These are phyloP conservation scores for Aquilaria yunnanensis DNA, from an alignment of 345 rosid genomes.

Conservation along the genomic window DNA sequence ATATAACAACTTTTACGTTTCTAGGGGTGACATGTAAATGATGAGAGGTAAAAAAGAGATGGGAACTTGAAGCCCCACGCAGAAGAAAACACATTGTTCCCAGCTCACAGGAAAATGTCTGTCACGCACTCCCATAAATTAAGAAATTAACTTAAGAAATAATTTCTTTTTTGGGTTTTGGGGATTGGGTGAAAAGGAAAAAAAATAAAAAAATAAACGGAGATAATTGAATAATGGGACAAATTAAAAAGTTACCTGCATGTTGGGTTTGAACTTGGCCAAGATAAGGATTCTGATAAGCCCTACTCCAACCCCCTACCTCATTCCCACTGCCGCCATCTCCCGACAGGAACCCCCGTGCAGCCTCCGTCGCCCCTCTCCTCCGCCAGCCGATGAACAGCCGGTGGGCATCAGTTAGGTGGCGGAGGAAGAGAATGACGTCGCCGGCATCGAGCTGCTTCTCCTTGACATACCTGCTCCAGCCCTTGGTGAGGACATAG, in stretches of 20 bases:
- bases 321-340: constrained; percentile 12
- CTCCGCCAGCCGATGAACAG: constrained; percentile 79
- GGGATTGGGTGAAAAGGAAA: background rate
- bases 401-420: constrained; percentile 40
- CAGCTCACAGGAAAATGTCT: constrained; percentile 32
- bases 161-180: too few species aligned
- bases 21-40: too few species aligned
- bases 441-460: constrained; percentile 84
- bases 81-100: constrained; percentile 23
- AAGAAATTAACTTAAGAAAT: background rate
- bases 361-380: constrained; percentile 10
- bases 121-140: constrained; percentile 23
- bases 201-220: background rate
- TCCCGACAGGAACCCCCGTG: background rate
- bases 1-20: too few species aligned
- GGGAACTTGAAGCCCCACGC: too few species aligned
- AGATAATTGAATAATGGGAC: constrained; percentile 3
- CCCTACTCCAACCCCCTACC: constrained; percentile 21
- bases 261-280: constrained; percentile 33
- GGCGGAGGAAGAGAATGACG: constrained; percentile 57
- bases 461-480: constrained; percentile 89
- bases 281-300: constrained; percentile 28
- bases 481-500: constrained; percentile 86
- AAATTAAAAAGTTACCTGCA: constrained; percentile 41
- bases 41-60: too few species aligned